These are phyloP conservation scores for Cucumis melo DNA, from an alignment of 306 rosid genomes.

Conservation along the genomic window DNA sequence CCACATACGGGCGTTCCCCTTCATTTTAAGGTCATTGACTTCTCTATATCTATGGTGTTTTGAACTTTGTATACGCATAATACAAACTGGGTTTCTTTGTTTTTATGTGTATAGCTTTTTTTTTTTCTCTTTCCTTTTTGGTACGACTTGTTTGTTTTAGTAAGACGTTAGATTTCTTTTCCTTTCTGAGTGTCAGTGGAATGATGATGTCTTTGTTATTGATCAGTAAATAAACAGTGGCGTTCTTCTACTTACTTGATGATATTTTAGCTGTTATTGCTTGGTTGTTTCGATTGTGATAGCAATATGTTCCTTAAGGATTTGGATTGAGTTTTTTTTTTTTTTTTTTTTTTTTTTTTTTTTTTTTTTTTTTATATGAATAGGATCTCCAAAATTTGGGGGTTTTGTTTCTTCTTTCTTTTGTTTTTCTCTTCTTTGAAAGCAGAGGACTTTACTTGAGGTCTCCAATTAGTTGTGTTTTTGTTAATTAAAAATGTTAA, in stretches of 20 bases:
- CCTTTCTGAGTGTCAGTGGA: background rate
- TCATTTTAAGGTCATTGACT: slow-evolving; percentile 61
- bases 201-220: background rate
- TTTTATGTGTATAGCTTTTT: background rate
- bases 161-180: background rate
- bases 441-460: background rate
- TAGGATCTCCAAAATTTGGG: background rate
- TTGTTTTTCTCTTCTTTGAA: background rate
- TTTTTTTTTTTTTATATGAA: background rate
- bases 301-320: background rate
- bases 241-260: background rate
- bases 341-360: background rate
- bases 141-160: background rate
- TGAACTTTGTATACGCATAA: background rate
- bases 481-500: background rate
- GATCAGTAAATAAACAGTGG: background rate
- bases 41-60: background rate
- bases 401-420: background rate
- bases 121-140: background rate
- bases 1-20: slow-evolving; percentile 68
- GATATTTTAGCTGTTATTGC: background rate
- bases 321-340: background rate
- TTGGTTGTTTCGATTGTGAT: background rate
- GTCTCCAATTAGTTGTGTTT: background rate
- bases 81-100: background rate